phyloP scores from a whole-genome alignment of 441 rosid species.

The Pelargonium fulgidum region DNA sequence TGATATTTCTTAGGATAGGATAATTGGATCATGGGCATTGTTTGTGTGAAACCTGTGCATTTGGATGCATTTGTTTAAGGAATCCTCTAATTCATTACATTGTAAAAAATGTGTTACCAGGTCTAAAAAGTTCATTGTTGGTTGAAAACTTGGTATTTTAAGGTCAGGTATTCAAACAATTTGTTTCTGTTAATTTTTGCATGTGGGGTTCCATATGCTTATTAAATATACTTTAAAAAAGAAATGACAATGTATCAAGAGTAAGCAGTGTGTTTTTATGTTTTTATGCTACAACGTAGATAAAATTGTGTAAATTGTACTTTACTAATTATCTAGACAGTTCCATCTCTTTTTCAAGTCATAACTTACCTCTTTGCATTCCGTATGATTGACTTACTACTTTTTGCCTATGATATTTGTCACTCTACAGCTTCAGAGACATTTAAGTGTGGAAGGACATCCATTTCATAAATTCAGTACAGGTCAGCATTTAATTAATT shows the following conservation, averaged over 20 bases:
- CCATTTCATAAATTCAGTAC: slow-evolving; percentile 91
- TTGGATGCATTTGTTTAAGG: too few relatives aligned
- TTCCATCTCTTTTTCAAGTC: not conserved
- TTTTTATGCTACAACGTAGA: not conserved
- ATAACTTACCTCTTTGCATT: not conserved
- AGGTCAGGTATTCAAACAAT: not conserved
- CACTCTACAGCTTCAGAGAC: slow-evolving; percentile 57
- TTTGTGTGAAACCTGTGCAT: too few relatives aligned
- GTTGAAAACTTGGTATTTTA: not conserved
- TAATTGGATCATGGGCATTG: too few relatives aligned
- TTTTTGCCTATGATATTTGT: not conserved
- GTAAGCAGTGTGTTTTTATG: not conserved
- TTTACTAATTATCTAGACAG: not conserved
- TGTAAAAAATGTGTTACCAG: too few relatives aligned
- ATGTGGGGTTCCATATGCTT: not conserved
- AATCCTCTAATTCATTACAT: too few relatives aligned
- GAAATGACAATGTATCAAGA: not conserved
- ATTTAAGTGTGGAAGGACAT: slow-evolving; percentile 60
- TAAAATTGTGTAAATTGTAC: not conserved
- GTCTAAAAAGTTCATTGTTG: not conserved
- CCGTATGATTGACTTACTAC: slow-evolving; percentile 6
- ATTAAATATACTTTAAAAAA: not conserved
- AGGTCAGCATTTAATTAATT: slow-evolving; percentile 34
- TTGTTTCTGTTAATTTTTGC: not conserved
- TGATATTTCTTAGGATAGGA: too few relatives aligned